Evolutionary conservation across 805 yeast species (phyloP).

Genomic region (Wickerhamiella hasegawae): DNA sequence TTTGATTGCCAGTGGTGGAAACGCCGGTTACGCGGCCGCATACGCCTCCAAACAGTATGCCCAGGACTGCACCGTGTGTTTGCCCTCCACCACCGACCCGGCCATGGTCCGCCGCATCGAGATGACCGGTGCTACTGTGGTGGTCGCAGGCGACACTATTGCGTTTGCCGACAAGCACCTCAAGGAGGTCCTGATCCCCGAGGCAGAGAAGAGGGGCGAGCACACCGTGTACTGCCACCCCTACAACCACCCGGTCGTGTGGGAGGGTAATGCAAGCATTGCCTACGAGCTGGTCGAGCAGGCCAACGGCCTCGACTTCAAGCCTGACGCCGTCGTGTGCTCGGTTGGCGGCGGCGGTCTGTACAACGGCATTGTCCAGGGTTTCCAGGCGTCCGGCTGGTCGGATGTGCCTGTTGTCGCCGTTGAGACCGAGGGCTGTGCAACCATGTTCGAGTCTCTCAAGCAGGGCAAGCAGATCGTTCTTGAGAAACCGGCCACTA

Average conservation of each 20-base stretch:
- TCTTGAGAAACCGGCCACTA: slow-evolving; percentile 29
- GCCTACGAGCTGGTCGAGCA: slow-evolving; percentile 77
- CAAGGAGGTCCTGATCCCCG: slow-evolving; percentile 55
- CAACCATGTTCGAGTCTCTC: slow-evolving; percentile 31
- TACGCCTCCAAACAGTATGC: slow-evolving; percentile 63
- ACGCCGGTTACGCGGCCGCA: slow-evolving; percentile 97
- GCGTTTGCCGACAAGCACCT: slow-evolving; percentile 65
- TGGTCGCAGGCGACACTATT: slow-evolving; percentile 59
- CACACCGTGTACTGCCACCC: slow-evolving; percentile 82
- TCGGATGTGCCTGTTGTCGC: slow-evolving; percentile 25
- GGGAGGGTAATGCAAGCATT: slow-evolving; percentile 91
- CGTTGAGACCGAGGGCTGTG: slow-evolving; percentile 34
- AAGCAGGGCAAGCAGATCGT: slow-evolving; percentile 29
- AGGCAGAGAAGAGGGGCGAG: slow-evolving; percentile 21
- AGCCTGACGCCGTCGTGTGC: slow-evolving; percentile 55
- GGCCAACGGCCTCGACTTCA: slow-evolving; percentile 23
- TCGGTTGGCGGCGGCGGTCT: slow-evolving; percentile 97
- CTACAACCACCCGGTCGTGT: slow-evolving; percentile 77
- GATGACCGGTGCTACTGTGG: slow-evolving; percentile 35
- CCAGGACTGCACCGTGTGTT: slow-evolving; percentile 38
- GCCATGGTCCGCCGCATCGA: slow-evolving; percentile 32
- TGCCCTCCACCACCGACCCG: slow-evolving; percentile 33
- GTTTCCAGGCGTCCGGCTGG: slow-evolving; percentile 45
- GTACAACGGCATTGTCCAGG: slow-evolving; percentile 73
- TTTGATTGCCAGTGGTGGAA: slow-evolving; percentile 91